A percentile compares a stretch with the other conserved stretches of the same genome.
Conservation (phyloP, 305 asterid genomes). For the Solanum aculeatissimum region DNA sequence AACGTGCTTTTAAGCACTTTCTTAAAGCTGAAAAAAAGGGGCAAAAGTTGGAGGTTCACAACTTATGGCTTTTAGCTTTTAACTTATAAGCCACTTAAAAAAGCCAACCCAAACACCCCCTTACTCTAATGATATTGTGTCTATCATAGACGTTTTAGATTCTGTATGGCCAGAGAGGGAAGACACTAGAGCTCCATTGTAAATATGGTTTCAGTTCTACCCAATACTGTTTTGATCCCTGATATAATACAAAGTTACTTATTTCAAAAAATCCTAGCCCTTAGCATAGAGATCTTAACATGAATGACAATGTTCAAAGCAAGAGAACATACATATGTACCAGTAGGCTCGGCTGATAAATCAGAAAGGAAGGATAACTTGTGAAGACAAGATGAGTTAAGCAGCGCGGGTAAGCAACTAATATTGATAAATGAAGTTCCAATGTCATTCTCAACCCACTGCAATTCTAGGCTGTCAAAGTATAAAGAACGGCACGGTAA, state of each 20-base stretch:
- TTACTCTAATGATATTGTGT: background rate
- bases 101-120: too few relatives aligned
- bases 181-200: background rate
- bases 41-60: too few relatives aligned
- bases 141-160: background rate
- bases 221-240: background rate
- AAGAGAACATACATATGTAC: slow-evolving; percentile 44
- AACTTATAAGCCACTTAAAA: too few relatives aligned
- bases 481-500: background rate
- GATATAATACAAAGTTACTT: background rate
- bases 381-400: slow-evolving; percentile 85
- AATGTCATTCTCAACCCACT: slow-evolving; percentile 56
- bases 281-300: background rate
- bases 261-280: background rate
- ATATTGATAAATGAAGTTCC: slow-evolving; percentile 66
- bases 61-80: too few relatives aligned
- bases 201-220: background rate
- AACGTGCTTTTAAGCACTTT: too few relatives aligned
- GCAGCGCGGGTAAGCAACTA: slow-evolving; percentile 78
- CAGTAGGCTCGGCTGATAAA: slow-evolving; percentile 29
- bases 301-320: background rate
- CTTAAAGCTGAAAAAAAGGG: too few relatives aligned
- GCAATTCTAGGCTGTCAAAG: slow-evolving; percentile 55
- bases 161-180: background rate
- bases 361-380: slow-evolving; percentile 43